phyloP scores from a whole-genome alignment of 2,329 filamentous ascomycete species.

The Clarireedia homoeocarpa region DNA sequence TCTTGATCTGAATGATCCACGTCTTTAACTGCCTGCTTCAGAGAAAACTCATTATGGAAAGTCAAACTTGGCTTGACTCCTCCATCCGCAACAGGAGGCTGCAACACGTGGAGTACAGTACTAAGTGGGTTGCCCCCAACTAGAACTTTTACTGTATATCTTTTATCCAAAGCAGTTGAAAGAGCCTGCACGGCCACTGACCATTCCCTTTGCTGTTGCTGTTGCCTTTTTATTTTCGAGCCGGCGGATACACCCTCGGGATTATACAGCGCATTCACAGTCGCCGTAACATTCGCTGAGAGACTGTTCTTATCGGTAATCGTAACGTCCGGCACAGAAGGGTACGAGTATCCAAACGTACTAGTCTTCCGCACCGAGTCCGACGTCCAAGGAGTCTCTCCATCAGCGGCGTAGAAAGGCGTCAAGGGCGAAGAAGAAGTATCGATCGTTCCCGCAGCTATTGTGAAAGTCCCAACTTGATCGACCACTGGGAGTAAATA shows the following conservation, averaged over 20 bases:
- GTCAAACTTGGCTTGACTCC: conserved; percentile 10
- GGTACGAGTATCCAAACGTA: conserved; percentile 23
- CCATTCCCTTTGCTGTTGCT: conserved; percentile 18
- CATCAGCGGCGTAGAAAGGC: conserved; percentile 26
- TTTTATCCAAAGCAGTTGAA: background rate
- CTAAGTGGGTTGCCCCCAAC: background rate
- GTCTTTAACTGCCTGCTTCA: conserved; percentile 9
- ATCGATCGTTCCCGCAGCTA: conserved; percentile 19
- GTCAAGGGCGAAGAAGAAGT: conserved; percentile 22
- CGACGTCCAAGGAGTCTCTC: conserved; percentile 16
- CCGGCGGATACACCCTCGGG: conserved; percentile 4
- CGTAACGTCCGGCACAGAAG: conserved; percentile 36
- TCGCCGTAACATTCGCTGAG: conserved; percentile 52
- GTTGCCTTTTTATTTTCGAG: background rate
- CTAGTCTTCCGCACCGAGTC: conserved; percentile 12
- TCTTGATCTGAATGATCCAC: conserved; percentile 11
- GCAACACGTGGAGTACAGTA: background rate
- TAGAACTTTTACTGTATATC: background rate
- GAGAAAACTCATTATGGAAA: conserved; percentile 20
- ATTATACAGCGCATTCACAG: conserved; percentile 47
- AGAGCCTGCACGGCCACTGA: background rate
- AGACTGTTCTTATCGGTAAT: conserved; percentile 42
- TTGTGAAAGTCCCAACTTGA: conserved; percentile 29
- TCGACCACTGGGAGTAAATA: conserved; percentile 28
- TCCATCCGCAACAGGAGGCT: background rate